Evolutionary conservation across 306 rosid species (phyloP).

Genomic region (Cotoneaster glaucophyllus): DNA sequence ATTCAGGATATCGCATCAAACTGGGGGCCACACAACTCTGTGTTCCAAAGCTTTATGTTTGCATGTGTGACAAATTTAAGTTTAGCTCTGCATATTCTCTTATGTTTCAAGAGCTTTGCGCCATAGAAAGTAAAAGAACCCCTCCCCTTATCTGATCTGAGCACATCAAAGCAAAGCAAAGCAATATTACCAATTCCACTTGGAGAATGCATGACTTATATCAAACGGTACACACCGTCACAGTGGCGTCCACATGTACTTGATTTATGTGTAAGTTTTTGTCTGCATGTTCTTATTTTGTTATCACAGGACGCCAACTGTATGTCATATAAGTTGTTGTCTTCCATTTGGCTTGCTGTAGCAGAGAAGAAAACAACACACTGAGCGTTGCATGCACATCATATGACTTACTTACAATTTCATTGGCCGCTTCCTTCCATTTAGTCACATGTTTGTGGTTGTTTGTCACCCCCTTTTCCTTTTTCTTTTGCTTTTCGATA

Average conservation of each 20-base stretch:
- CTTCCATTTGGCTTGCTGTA: conserved; percentile 13
- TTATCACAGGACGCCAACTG: neutral
- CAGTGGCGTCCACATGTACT: neutral
- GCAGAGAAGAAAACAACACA: conserved; percentile 14
- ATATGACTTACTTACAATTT: conserved; percentile 7
- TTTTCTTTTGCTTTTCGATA: neutral
- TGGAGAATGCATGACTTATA: neutral
- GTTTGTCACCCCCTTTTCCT: conserved; percentile 5
- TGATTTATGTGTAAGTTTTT: too few relatives aligned
- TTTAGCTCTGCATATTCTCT: conserved; percentile 23
- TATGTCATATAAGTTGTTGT: neutral
- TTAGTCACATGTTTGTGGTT: conserved; percentile 21
- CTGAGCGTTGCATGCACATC: conserved; percentile 13
- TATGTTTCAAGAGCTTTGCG: conserved; percentile 18
- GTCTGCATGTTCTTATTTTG: neutral
- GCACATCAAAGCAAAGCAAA: neutral
- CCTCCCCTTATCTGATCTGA: neutral
- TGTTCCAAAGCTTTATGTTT: neutral
- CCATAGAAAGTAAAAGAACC: conserved; percentile 9
- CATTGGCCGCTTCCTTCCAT: conserved; percentile 3
- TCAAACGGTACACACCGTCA: neutral
- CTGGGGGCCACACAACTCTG: neutral
- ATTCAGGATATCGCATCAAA: neutral
- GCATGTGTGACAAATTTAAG: conserved; percentile 36
- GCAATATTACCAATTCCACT: neutral